Base-by-base conservation (phyloP, 2,329 filamentous ascomycete genomes). In the Leptographium procerum region DNA sequence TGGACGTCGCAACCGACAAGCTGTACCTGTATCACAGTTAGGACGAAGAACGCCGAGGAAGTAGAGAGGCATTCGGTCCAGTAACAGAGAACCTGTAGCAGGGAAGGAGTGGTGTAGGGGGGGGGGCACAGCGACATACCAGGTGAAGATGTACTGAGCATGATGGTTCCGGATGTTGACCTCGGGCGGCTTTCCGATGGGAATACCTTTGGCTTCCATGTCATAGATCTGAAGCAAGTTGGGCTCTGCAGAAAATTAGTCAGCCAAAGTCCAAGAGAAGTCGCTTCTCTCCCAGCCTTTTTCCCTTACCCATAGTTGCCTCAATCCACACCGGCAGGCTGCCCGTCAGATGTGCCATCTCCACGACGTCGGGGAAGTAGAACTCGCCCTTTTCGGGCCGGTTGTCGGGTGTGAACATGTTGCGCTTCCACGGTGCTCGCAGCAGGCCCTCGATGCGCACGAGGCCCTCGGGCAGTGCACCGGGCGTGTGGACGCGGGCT, bases 141-240 rank as follows among this genome's bases (percentile, higher is more conserved):
- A 99, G 64, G 94, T 99, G 72, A 96, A 94, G 65, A 99, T 99
- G 73, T 99, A 99, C 77, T 97, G 94, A 63, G 89, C 85, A 73
- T 99, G 94, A 73, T 95, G 97, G 70, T 99, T 99, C 70, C 90
- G 83, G 68, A 99, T 76, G 70, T 95, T 95, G 61, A 99, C 91
- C 73, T 95, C 90, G 5, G 94, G 82, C 8, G 89, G 76, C 68
- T 92, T 82, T 16, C 91, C 94, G 69, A 96, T 92, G 1, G 94
- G 94, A 60, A 96, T 86, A 31, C 94, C 94, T 66, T 87, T 88
- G 16, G 81, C 79, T 68, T 89, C 82, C 68, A 90, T 83, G 66
- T 91, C 84, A 68, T 90, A 86, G 62, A 86, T 79, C 64, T 83
- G 81, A 66, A 96, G 74, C 66, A 92, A 78, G 70, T 94, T 89